Conservation (phyloP, 495 filamentous ascomycete species). For the Aspergillus hancockii region DNA sequence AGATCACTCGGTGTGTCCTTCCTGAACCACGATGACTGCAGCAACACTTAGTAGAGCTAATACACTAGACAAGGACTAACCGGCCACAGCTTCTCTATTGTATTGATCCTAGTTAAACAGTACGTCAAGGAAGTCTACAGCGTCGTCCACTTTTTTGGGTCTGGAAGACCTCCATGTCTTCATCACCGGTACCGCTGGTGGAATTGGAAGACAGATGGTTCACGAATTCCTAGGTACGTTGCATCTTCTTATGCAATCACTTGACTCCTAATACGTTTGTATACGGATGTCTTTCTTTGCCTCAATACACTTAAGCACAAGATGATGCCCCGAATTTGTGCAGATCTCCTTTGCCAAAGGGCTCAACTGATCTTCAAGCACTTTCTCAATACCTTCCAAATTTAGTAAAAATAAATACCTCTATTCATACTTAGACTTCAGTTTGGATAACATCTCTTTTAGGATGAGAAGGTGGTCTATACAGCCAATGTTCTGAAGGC, state of each 20-base stretch:
- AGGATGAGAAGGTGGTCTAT: no score
- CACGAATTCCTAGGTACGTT: conserved; percentile 54
- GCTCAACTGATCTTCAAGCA: no score
- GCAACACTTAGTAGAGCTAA: not conserved
- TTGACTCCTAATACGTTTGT: not conserved
- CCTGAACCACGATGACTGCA: not conserved
- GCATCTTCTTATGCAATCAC: not conserved
- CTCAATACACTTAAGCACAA: not conserved
- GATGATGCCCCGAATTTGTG: not conserved
- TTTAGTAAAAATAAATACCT: no score
- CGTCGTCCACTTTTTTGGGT: conserved; percentile 38
- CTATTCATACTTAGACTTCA: no score
- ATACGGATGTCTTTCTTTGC: not conserved
- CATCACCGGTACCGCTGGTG: conserved; percentile 57
- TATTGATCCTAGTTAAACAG: not conserved
- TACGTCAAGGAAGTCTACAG: not conserved
- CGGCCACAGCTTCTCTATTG: not conserved
- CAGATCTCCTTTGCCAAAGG: no score
- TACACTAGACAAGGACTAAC: not conserved
- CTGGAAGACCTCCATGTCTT: conserved; percentile 58
- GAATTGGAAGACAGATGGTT: conserved; percentile 52
- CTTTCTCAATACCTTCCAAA: no score
- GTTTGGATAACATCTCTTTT: no score
- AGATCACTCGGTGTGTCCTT: not conserved
- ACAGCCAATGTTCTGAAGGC: no score